Evolutionary conservation across 768 basidiomycete species (phyloP), one percentile per base, ranked within the genome.

Genomic region (Auriscalpium microsporum): DNA sequence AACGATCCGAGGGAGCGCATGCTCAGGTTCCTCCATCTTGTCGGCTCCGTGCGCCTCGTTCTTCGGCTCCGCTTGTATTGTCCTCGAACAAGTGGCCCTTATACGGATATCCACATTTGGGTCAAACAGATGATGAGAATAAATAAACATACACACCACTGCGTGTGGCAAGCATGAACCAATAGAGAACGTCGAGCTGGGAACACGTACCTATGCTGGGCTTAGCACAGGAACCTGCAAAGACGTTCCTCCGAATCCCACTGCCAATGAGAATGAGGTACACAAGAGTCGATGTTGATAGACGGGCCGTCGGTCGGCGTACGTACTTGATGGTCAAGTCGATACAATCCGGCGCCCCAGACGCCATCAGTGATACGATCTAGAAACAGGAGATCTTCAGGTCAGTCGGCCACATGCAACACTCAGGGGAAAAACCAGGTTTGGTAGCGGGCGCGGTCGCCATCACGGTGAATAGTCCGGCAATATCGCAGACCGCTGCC

Each of bases 261-360:
- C 8, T 42, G 14, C 40, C 13, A 42, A 14, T 13, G 14, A 42
- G 40, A 42, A 42, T 4, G 13, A 42, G 13, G 40, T 13, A 42
- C 13, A 42, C 14, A 42, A 13, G 4, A 13, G 40, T 42, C 17
- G 14, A 42, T 42, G 40, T 42, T 5, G 14, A 42, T 42, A 42
- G 40, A 13, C 14, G 17, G 40, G 4, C 13, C 40, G 40, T 42
- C 13, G 14, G 40, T 28, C 28, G 40, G 17, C 17, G 40, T 28
- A 48, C 46, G 13, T 19, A 77, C 67, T 21, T 95, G 94, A 72
- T 99, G 96, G 72, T 98, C 96, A 97, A 98, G 66, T 98, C 77
- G 72, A 94, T 94, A 74, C 90, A 94, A 76, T 94, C 94, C 77
- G 94, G 94, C 19, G 92, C 84, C 50, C 95, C 94, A 99, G 42